Base-by-base conservation (phyloP, 805 yeast species). In the Vanderwaltozyma tropicalis region DNA sequence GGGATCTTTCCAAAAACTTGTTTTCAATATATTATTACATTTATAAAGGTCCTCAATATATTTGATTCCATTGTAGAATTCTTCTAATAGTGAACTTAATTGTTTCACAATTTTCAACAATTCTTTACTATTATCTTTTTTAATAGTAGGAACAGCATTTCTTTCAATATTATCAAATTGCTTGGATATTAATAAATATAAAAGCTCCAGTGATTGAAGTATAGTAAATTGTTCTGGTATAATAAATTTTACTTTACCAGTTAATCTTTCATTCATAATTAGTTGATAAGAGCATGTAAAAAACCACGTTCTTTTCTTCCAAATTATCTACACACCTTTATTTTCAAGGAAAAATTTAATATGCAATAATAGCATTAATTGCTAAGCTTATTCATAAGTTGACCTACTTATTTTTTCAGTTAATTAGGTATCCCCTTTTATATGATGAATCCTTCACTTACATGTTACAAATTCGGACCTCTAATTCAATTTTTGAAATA, bases 221-320 rank as follows among this genome's bases (percentile, higher is more conserved):
- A 57, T 35, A 11, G 58, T 55, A 20, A 56, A 47, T 36, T 53
- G 49, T 10, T 45, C 42, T 13, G 62, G 63, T 15, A 59, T 42
- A 15, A 38, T 28, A 34, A 57, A 57, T 37, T 51, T 53, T 13
- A 49, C 56, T 31, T 43, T 43, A 11, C 50, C 37, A 55, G 50
- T 54, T n/a, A 11, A 12, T n/a, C 8, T 29, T 4, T 29, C 31
- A 17, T 17, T 17, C 31, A 29, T 29, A 17, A 18, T 29, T 4
- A 4, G 5, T 17, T 17, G 3, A n/a, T 7, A 12, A 18, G 14
- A 5, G 28, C 14, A 26, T 6, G 14, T 9, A n/a, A n/a, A n/a
- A n/a, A n/a, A 22, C 7, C 10, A 8, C 7, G 11, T n/a, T n/a
- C n/a, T n/a, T n/a, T n/a, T n/a, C n/a, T n/a, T n/a, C n/a, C n/a